A percentile compares a stretch with the other conserved stretches of the same genome.
Conservation (phyloP, 2,329 filamentous ascomycete genomes). For the Alternaria arbusti region DNA sequence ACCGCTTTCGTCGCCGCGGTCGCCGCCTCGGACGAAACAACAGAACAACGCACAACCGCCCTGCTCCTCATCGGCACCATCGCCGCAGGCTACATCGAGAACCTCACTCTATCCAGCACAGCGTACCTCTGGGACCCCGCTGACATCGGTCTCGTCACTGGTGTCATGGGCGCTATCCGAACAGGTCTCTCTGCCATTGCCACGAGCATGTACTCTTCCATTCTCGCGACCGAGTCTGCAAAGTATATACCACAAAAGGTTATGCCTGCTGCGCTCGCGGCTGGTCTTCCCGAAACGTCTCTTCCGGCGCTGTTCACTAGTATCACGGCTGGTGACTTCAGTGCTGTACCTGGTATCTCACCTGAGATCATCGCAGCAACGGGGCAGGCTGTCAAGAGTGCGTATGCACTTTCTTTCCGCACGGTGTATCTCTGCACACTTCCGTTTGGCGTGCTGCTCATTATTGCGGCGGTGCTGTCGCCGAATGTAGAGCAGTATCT, state of each 20-base stretch:
- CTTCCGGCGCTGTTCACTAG: conserved; percentile 30
- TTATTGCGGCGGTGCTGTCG: conserved; percentile 48
- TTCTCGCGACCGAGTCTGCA: conserved; percentile 34
- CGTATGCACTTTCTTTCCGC: conserved; percentile 54
- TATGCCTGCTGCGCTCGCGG: conserved; percentile 28
- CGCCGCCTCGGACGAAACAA: conserved; percentile 25
- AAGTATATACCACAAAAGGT: conserved; percentile 39
- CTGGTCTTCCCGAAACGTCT: conserved; percentile 31
- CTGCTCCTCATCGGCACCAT: conserved; percentile 35
- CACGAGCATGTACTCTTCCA: conserved; percentile 40
- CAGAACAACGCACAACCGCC: conserved; percentile 25
- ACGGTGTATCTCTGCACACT: conserved; percentile 54
- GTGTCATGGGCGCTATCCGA: conserved; percentile 39
- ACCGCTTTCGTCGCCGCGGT: conserved; percentile 36
- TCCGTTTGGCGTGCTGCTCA: conserved; percentile 44
- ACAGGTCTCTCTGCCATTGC: conserved; percentile 32
- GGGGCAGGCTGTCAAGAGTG: conserved; percentile 44
- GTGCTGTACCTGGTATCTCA: conserved; percentile 34
- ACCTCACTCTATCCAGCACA: conserved; percentile 34
- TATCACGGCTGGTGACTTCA: conserved; percentile 32
- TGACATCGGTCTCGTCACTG: conserved; percentile 41
- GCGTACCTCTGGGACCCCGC: conserved; percentile 41
- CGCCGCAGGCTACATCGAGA: conserved; percentile 41
- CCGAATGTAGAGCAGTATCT: conserved; percentile 55
- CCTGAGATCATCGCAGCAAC: conserved; percentile 39